phyloP scores from a whole-genome alignment of 2,329 filamentous ascomycete genomes.

The Phyllosticta capitalensis region DNA sequence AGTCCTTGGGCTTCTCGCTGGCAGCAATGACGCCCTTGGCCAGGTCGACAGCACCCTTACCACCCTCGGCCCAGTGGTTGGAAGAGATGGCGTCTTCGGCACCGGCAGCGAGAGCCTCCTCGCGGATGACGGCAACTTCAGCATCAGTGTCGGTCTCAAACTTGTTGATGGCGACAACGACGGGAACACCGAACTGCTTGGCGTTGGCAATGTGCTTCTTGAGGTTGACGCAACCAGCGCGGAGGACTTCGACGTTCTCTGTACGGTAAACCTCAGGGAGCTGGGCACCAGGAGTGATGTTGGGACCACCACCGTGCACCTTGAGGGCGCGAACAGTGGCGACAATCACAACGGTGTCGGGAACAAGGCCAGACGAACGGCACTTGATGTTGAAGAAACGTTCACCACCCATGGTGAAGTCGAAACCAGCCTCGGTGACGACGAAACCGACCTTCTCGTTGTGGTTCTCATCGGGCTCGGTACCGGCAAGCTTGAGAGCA shows the following conservation, averaged over 20 bases:
- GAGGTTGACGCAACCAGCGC: slow-evolving; percentile 84
- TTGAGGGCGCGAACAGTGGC: slow-evolving; percentile 93
- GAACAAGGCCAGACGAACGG: slow-evolving; percentile 81
- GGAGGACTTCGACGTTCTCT: slow-evolving; percentile 87
- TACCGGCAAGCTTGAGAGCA: slow-evolving; percentile 89
- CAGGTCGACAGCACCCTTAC: slow-evolving; percentile 78
- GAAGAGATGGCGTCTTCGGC: slow-evolving; percentile 88
- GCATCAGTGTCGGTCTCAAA: slow-evolving; percentile 91
- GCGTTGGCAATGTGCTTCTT: slow-evolving; percentile 94
- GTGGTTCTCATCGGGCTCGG: slow-evolving; percentile 82
- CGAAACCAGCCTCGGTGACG: slow-evolving; percentile 93
- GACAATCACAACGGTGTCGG: slow-evolving; percentile 89
- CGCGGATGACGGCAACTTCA: slow-evolving; percentile 78
- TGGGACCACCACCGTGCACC: slow-evolving; percentile 93
- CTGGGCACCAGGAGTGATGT: slow-evolving; percentile 76
- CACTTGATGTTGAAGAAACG: slow-evolving; percentile 99
- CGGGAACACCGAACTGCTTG: slow-evolving; percentile 78
- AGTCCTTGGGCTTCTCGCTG: slow-evolving; percentile 69
- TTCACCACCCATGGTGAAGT: slow-evolving; percentile 99
- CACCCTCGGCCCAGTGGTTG: slow-evolving; percentile 96
- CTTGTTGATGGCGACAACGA: slow-evolving; percentile 95
- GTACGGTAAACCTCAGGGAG: slow-evolving; percentile 83
- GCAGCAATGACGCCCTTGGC: slow-evolving; percentile 79
- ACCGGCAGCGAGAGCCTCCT: slow-evolving; percentile 84
- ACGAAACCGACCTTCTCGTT: slow-evolving; percentile 80